Evolutionary conservation across 257 asterid species (phyloP), one percentile per base, ranked within the genome.

Genomic region (Solanum sejunctum): DNA sequence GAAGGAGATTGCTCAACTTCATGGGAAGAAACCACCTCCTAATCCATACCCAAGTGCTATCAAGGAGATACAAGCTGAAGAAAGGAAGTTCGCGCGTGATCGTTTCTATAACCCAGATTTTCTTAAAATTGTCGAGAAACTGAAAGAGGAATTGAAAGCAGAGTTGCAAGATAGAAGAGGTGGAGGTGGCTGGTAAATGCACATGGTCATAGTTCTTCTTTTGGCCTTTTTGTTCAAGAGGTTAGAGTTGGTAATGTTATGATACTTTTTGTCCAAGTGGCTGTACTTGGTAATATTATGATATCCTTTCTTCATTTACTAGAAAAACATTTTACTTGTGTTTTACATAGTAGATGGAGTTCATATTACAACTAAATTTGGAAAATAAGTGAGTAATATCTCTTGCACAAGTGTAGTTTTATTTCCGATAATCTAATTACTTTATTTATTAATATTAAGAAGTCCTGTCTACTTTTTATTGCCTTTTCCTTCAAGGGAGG

Each of bases 21-120:
- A 90, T 81, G 98, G 98, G 8, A 93, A 90, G 89, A 86, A 89
- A 66, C 95, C 92, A 45, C 98, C 95, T 86, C 93, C 95, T 72
- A 93, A 93, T 72, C 98, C 99, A 43, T 93, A 89, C 70, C 94
- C 98, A 15, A 91, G 93, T 85, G 95, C 98, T 81, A 49, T 93
- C 78, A 92, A 90, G 84, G 97, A 96, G 89, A 94, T 93, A 87
- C 32, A 28, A 28, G 95, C 92, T 18, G 98, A 95, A 90, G 97
- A 94, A 88, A 91, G 90, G 86, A 87, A 87, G 91, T 89, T 88
- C 85, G 89, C 93, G 15, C 89, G 80, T 26, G 98, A 92, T 64
- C 94, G 98, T 20, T 95, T 94, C 86, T 36, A 55, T 79, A 88
- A 91, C 87, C 93, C 86, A 45, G 83, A 83, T 64, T 72, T 90